phyloP scores from a whole-genome alignment of 2,329 filamentous ascomycete species.

The Aspergillus spinulosporus region DNA sequence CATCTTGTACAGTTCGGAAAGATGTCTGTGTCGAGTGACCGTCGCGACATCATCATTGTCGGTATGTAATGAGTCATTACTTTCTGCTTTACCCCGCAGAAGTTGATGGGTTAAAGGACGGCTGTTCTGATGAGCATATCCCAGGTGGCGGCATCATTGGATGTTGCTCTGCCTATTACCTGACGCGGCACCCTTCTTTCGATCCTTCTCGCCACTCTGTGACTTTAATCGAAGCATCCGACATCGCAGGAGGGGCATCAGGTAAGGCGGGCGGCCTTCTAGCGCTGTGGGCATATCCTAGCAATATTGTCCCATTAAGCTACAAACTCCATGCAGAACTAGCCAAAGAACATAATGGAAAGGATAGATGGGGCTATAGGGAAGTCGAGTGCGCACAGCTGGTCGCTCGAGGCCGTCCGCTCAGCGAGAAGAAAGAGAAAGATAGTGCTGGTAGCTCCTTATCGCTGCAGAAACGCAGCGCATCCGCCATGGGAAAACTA shows the following conservation, averaged over 20 bases:
- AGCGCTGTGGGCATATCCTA: conserved; percentile 87
- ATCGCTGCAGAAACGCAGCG: conserved; percentile 58
- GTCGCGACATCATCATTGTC: conserved; percentile 44
- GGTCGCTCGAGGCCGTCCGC: conserved; percentile 51
- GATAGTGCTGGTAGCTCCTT: conserved; percentile 41
- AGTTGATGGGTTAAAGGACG: not conserved
- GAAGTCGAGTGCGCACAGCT: conserved; percentile 71
- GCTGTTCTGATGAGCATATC: conserved; percentile 13
- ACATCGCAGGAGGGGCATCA: conserved; percentile 86
- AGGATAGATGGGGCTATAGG: conserved; percentile 82
- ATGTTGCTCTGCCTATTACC: conserved; percentile 84
- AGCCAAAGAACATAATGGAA: conserved; percentile 78
- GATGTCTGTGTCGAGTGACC: conserved; percentile 33
- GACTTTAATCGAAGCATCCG: conserved; percentile 81
- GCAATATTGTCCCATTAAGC: conserved; percentile 78
- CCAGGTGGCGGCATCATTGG: conserved; percentile 90
- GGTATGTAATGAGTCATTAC: conserved; percentile 30
- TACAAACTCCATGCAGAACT: conserved; percentile 81
- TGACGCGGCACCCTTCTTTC: conserved; percentile 82
- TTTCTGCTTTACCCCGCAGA: conserved; percentile 25
- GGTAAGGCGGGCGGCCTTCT: conserved; percentile 93
- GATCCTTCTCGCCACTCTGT: conserved; percentile 73
- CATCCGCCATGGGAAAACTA: conserved; percentile 52
- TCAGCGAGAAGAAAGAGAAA: conserved; percentile 36
- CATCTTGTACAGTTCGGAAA: conserved; percentile 21